phyloP scores from a whole-genome alignment of 73 alveolate genomes.

The Paramecium biaurelia region DNA sequence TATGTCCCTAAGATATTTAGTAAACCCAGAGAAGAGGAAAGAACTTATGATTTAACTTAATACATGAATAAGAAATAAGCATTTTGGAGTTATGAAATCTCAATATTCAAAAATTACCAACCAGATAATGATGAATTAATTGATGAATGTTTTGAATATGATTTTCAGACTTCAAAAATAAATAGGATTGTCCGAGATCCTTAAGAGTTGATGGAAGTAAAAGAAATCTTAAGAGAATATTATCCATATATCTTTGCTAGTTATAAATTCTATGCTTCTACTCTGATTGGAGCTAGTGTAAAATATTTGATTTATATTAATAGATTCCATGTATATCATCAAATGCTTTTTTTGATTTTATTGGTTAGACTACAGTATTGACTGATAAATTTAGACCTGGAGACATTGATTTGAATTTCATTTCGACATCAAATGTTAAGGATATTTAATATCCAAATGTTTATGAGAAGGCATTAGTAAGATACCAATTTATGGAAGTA shows the following conservation, averaged over 20 bases:
- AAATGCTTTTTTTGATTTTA: constrained; percentile 57
- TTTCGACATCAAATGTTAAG: constrained; percentile 35
- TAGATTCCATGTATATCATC: constrained; percentile 52
- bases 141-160: constrained; percentile 84
- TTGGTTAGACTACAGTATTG: constrained; percentile 31
- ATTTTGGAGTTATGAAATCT: constrained; percentile 60
- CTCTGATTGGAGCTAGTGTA: constrained; percentile 23
- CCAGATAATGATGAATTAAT: constrained; percentile 72
- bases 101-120: constrained; percentile 76
- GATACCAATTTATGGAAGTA: constrained; percentile 70
- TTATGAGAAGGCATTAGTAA: constrained; percentile 64
- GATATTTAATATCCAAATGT: constrained; percentile 32
- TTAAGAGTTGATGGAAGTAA: neutral
- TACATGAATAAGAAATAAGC: constrained; percentile 11
- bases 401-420: constrained; percentile 64
- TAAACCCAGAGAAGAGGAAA: constrained; percentile 62
- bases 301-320: neutral
- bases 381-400: constrained; percentile 55
- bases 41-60: constrained; percentile 40
- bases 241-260: constrained; percentile 37
- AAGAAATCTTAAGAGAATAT: constrained; percentile 49
- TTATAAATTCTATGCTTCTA: constrained; percentile 31
- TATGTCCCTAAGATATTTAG: constrained; percentile 34
- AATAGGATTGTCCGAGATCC: constrained; percentile 47
- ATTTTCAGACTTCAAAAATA: constrained; percentile 73